A percentile compares a stretch with the other conserved stretches of the same genome.
Evolutionary conservation across 148 eudicot species (phyloP).

Genomic region (Cornus florida): DNA sequence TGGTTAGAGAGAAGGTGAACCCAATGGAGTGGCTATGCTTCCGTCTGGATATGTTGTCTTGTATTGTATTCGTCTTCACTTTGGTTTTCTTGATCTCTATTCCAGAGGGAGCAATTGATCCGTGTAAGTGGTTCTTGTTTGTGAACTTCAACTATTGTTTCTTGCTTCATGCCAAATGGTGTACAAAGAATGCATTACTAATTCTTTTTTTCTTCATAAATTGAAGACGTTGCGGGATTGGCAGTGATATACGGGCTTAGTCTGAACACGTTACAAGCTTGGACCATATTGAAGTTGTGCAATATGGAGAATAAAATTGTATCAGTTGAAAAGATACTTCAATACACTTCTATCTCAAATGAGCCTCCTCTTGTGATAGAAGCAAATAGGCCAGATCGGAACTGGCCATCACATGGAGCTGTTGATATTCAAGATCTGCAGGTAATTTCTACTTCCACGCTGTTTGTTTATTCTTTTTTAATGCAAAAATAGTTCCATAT

Average conservation of each 20-base stretch:
- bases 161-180: neutral
- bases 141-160: neutral
- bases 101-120: constrained; percentile 48
- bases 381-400: constrained; percentile 35
- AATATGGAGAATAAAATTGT: constrained; percentile 56
- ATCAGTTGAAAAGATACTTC: constrained; percentile 66
- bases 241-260: constrained; percentile 61
- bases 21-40: constrained; percentile 59
- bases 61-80: constrained; percentile 41
- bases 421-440: constrained; percentile 41
- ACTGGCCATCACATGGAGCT: constrained; percentile 58
- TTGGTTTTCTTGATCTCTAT: constrained; percentile 52
- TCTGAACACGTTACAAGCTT: constrained; percentile 43
- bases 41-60: constrained; percentile 54
- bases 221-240: constrained; percentile 59
- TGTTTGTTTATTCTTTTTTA: neutral
- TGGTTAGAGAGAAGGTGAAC: too few species aligned
- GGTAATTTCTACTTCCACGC: constrained; percentile 22
- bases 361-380: constrained; percentile 61
- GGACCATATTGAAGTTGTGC: constrained; percentile 42
- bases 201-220: neutral
- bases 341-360: constrained; percentile 44
- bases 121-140: constrained; percentile 30
- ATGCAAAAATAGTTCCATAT: neutral
- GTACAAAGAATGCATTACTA: neutral